Percentiles rank a stretch among this genome's conserved stretches.
phyloP scores from a whole-genome alignment of 73 alveolate species.

The Tetrahymena elliotti region DNA sequence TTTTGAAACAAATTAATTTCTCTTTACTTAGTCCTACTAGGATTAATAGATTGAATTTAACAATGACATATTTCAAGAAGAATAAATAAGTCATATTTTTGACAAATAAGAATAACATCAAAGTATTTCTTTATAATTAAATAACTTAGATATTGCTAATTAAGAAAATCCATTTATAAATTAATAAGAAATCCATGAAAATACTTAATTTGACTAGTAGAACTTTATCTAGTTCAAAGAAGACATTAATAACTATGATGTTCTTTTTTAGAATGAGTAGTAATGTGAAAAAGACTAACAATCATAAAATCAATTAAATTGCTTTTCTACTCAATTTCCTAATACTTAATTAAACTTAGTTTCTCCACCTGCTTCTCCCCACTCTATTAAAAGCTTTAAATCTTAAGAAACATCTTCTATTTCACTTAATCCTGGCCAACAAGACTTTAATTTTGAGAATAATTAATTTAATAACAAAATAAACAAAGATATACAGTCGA shows the following conservation, averaged over 20 bases:
- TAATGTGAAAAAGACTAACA: too few relatives aligned
- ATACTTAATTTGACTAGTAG: background rate
- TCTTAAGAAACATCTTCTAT: background rate
- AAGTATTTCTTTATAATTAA: too few relatives aligned
- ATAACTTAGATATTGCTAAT: too few relatives aligned
- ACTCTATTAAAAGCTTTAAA: background rate
- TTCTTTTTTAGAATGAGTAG: too few relatives aligned
- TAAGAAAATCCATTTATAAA: background rate
- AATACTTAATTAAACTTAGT: background rate
- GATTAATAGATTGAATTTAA: background rate
- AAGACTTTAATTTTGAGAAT: background rate
- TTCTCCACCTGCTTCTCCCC: background rate
- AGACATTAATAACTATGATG: too few relatives aligned
- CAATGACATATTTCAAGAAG: background rate
- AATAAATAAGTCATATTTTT: too few relatives aligned
- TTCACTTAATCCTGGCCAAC: background rate
- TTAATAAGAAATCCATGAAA: background rate
- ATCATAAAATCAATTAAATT: background rate
- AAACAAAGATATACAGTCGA: background rate
- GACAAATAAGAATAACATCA: background rate
- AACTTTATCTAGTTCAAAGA: background rate
- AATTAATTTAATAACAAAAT: too few relatives aligned
- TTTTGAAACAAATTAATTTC: too few relatives aligned
- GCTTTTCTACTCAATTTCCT: background rate
- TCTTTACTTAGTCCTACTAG: background rate